Percentiles rank a stretch among this genome's conserved stretches.
Conservation (phyloP, 441 rosid species). For the Brassica balearica region DNA sequence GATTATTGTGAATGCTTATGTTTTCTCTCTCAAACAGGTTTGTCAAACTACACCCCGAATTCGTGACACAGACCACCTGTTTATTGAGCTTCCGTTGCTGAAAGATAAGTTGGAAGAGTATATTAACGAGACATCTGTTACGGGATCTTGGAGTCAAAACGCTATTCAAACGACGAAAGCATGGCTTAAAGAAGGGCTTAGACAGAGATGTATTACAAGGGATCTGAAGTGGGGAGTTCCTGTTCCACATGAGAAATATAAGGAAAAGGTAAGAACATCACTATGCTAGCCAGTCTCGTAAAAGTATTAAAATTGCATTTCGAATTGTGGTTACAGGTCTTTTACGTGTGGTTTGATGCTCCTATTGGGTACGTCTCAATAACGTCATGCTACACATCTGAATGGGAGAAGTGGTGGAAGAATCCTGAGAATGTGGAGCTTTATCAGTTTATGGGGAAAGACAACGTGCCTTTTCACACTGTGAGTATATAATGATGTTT, state of each 20-base stretch:
- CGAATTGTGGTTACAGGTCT: constrained; percentile 62
- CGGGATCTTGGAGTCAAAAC: constrained; percentile 95
- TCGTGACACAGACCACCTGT: constrained; percentile 87
- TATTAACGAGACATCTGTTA: constrained; percentile 62
- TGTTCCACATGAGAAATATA: constrained; percentile 3
- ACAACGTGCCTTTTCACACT: constrained; percentile 96
- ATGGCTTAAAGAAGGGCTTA: constrained; percentile 95
- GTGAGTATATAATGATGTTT: constrained; percentile 55
- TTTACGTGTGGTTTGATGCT: constrained; percentile 99
- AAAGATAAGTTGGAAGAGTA: constrained; percentile 76
- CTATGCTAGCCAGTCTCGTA: neutral
- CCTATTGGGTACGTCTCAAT: constrained; percentile 96
- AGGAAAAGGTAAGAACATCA: neutral
- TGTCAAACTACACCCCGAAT: constrained; percentile 70
- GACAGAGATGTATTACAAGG: constrained; percentile 86
- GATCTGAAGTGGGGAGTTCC: constrained; percentile 51
- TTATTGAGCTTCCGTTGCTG: constrained; percentile 89
- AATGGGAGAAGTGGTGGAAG: constrained; percentile 99
- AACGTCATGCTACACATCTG: constrained; percentile 83
- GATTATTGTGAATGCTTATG: constrained; percentile 10
- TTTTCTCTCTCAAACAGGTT: constrained; percentile 53
- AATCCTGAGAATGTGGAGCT: constrained; percentile 95
- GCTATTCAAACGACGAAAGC: constrained; percentile 87
- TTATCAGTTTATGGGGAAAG: constrained; percentile 98
- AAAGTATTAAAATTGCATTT: neutral